Conservation (phyloP, 1,139 yeast species). For the Pichia sp. region DNA sequence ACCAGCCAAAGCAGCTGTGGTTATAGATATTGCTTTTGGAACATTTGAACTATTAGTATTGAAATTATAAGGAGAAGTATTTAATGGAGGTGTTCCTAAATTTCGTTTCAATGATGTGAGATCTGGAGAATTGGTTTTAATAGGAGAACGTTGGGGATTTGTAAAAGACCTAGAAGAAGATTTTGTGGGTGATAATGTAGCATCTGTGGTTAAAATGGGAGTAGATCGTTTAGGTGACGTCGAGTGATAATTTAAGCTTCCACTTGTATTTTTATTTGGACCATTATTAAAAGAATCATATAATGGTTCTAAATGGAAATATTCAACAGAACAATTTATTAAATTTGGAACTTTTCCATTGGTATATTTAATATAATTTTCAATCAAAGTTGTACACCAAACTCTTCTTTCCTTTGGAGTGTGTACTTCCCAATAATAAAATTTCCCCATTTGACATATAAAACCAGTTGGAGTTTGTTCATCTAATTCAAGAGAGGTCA, state of each 20-base stretch:
- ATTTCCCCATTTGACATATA: constrained; percentile 50
- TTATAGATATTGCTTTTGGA: constrained; percentile 2
- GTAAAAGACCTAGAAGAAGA: constrained; percentile 1
- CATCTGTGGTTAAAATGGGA: neutral
- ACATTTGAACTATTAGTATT: neutral
- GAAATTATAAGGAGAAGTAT: neutral
- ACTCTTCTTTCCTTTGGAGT: constrained; percentile 61
- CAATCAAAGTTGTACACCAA: constrained; percentile 58
- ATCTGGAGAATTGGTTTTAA: constrained; percentile 5
- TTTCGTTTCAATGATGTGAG: constrained; percentile 4
- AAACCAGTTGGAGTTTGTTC: constrained; percentile 49
- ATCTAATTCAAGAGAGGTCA: constrained; percentile 52
- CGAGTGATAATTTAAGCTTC: neutral
- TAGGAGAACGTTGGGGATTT: constrained; percentile 8
- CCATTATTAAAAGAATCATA: constrained; percentile 7
- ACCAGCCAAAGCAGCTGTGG: constrained; percentile 12
- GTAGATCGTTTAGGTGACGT: neutral
- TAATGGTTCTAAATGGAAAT: constrained; percentile 23
- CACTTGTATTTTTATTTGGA: neutral
- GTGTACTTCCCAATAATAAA: constrained; percentile 79
- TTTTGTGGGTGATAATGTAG: constrained; percentile 1
- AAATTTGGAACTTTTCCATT: constrained; percentile 62
- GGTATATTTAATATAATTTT: constrained; percentile 61
- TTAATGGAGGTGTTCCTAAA: constrained; percentile 1
- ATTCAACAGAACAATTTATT: constrained; percentile 35